Percentiles rank a stretch among this genome's conserved stretches.
These are phyloP conservation scores for Rosa rugosa DNA, from an alignment of 306 rosid genomes.

Conservation along the genomic window DNA sequence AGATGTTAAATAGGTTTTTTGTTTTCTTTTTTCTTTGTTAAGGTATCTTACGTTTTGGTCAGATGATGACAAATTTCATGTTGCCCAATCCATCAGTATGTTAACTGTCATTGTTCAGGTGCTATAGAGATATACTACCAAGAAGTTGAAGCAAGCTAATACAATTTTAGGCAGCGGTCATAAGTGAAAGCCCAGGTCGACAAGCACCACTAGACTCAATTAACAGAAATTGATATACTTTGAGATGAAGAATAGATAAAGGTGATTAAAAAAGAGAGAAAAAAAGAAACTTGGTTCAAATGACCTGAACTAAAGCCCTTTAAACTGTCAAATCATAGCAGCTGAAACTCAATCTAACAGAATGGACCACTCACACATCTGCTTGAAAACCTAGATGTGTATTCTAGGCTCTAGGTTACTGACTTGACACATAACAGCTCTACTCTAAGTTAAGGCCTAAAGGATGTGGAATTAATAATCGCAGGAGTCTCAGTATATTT, in stretches of 20 bases:
- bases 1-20: background rate
- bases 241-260: background rate
- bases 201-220: background rate
- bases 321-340: background rate
- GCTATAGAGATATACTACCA: background rate
- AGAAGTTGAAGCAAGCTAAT: background rate
- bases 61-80: background rate
- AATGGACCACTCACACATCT: background rate
- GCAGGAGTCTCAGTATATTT: background rate
- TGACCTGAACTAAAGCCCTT: background rate
- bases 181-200: background rate
- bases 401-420: constrained; percentile 1
- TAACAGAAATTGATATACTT: background rate
- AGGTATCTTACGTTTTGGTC: background rate
- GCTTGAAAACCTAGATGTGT: background rate
- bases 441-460: background rate
- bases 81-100: background rate
- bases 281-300: background rate
- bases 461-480: constrained; percentile 1
- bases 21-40: background rate
- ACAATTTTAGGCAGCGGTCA: background rate
- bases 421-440: background rate
- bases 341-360: constrained; percentile 15
- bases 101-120: background rate
- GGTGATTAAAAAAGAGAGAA: background rate